Base-by-base conservation (phyloP, 2,329 filamentous ascomycete genomes). In the Trichoderma aggressivum region DNA sequence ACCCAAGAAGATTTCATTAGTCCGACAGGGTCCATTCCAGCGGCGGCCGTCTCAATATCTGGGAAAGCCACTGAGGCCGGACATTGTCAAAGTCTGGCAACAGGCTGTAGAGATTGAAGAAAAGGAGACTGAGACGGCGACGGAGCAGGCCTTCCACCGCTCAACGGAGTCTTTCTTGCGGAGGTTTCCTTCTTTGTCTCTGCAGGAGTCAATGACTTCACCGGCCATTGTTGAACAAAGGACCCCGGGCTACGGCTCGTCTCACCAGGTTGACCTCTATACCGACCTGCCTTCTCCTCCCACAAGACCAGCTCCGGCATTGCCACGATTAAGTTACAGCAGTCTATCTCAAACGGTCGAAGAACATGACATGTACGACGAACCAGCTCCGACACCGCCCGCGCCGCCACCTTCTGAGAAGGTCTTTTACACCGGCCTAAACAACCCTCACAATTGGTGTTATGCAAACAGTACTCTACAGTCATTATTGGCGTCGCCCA, bases 401-500 rank as follows among this genome's bases (percentile, higher is more conserved):
- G 82, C 83, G 1, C 55, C 30, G 10, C 56, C 59, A 81, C 58
- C 80, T 50, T 34, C 56, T 77, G 73, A 74, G 82, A 84, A 76
- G 77, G 66, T 78, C 79, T 65, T 80, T 76, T 78, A 79, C 50
- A 82, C 93, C 12, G 94, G 95, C 0, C 85, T 98, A 14, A 83
- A 89, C 71, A 98, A 98, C 75, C 92, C 94, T 53, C 89, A 90
- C 1, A 91, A 92, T 60, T 94, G 92, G 74, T 98, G 95, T 79
- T 98, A 97, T 78, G 94, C 96, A 85, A 98, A 97, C 80, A 91
- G 93, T n/a, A 91, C 91, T 0, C 84, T 98, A 30, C 95, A 98
- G 80, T 92, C 92, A 72, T 83, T 98, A 21, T 92, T 92, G 71
- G 91, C 90, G 2, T 95, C 94, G 1, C 78, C 88, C 77, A 81